Evolutionary conservation across 1,139 yeast species (phyloP), one percentile per base, ranked within the genome.

Genomic region (Hansenula lynferdii): DNA sequence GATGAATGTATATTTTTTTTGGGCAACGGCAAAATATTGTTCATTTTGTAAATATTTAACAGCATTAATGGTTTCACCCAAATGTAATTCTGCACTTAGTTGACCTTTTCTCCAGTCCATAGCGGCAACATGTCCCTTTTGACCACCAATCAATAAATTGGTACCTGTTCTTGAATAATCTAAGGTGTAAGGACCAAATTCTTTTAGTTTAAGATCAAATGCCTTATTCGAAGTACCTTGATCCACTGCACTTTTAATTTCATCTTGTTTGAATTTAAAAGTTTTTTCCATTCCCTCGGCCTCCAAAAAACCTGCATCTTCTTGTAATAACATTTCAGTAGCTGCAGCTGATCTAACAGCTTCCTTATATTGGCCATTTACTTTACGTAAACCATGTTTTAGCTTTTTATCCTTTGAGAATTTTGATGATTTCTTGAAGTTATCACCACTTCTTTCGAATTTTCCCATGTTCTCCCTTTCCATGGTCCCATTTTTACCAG

Each of bases 1-100:
- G 31, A 94, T 85, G 58, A 82, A 94, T 1, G 95, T 85, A 60
- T 92, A 86, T 60, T 89, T 90, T 64, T 89, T 90, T 64, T 94
- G 99, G 1, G 99, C 98, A 14, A 82, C 96, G 0, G 98, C 99
- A 65, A 86, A 90, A 61, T 73, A 89, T 62, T 90, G 96, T 56
- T 89, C 95, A 56, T 84, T 87, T 55, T 92, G 97, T 47, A 94
- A 69, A 65, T 83, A 89, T 54, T 89, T 85, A 29, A 90, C 96
- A 2, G 90, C 95, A 55, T 86, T 76, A 9, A 89, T 86, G 0
- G 97, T 87, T 62, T 94, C 98, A 51, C 84, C 82, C 21, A 94
- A 68, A 56, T 86, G 79, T 39, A 94, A 62, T 60, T 94, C 99
- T 38, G 95, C 80, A 42, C 78, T 82, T 34, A 92, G 65, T 33